A percentile compares a stretch with the other conserved stretches of the same genome.
These are phyloP conservation scores for Laburnicola sp. DNA, from an alignment of 2,329 filamentous ascomycete genomes.

Conservation along the genomic window DNA sequence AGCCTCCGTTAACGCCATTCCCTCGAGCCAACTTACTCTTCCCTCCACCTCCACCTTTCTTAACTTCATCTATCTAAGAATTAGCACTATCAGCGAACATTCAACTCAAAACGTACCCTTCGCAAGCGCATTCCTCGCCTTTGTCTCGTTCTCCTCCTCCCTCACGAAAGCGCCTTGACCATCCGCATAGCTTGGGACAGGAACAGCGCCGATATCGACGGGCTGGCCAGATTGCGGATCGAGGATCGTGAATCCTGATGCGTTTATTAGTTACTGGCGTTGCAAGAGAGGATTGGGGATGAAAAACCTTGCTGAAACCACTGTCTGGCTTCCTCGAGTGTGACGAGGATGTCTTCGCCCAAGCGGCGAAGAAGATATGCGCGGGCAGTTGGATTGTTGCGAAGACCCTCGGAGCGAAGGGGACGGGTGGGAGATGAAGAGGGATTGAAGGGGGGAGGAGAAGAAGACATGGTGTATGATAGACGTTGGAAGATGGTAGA, in stretches of 20 bases:
- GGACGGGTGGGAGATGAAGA: background rate
- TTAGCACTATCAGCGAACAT: background rate
- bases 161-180: slow-evolving; percentile 4
- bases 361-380: slow-evolving; percentile 5
- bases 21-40: background rate
- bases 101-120: background rate
- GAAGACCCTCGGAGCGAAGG: slow-evolving; percentile 4
- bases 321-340: slow-evolving; percentile 2
- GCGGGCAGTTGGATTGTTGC: background rate
- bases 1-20: background rate
- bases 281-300: background rate
- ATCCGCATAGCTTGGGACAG: background rate
- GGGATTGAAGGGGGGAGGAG: background rate
- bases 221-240: background rate
- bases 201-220: slow-evolving; percentile 3
- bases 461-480: slow-evolving; percentile 1
- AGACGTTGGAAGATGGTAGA: background rate
- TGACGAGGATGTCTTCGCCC: slow-evolving; percentile 8
- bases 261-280: background rate
- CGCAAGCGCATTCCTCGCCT: background rate
- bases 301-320: slow-evolving; percentile 8
- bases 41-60: background rate
- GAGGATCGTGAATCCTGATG: background rate
- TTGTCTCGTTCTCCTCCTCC: slow-evolving; percentile 2
- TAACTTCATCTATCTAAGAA: background rate